Evolutionary conservation across 139 green algal species (phyloP).

Genomic region (Mychonastes homosphaera): DNA sequence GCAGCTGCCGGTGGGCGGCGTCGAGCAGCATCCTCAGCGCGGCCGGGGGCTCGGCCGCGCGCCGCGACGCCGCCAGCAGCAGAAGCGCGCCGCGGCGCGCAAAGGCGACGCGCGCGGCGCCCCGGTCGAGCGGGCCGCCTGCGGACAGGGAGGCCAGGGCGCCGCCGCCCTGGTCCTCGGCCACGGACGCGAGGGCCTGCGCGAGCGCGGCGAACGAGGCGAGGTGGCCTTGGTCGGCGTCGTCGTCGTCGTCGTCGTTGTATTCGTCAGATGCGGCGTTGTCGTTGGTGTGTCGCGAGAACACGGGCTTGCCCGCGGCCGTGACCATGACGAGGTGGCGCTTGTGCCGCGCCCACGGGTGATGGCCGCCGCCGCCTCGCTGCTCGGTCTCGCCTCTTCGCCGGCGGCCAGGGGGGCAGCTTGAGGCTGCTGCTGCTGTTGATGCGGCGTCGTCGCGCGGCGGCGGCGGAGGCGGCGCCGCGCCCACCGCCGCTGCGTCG

Average conservation of each 20-base stretch:
- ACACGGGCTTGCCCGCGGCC: slow-evolving; percentile 67
- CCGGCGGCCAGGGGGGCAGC: too few relatives aligned
- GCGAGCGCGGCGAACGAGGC: slow-evolving; percentile 51
- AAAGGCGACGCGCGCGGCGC: slow-evolving; percentile 54
- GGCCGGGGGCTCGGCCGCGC: slow-evolving; percentile 35
- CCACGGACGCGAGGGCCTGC: slow-evolving; percentile 45
- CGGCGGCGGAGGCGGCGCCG: too few relatives aligned
- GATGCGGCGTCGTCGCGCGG: too few relatives aligned
- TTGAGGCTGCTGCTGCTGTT: too few relatives aligned
- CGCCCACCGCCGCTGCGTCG: too few relatives aligned
- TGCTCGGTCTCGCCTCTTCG: too few relatives aligned
- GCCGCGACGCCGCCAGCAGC: slow-evolving; percentile 44
- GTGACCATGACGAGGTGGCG: slow-evolving; percentile 70
- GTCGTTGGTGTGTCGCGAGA: slow-evolving; percentile 52
- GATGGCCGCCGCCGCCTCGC: too few relatives aligned
- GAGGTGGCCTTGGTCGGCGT: background rate
- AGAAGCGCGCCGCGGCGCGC: slow-evolving; percentile 46
- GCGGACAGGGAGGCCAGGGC: background rate
- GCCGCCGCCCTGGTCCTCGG: slow-evolving; percentile 25
- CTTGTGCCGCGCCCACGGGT: too few relatives aligned
- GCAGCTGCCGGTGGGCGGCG: slow-evolving; percentile 43
- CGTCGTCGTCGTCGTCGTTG: background rate
- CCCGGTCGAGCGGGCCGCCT: slow-evolving; percentile 36
- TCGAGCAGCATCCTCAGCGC: slow-evolving; percentile 46
- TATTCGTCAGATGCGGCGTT: slow-evolving; percentile 9